Percentiles rank a stretch among this genome's conserved stretches.
phyloP scores from a whole-genome alignment of 768 basidiomycete species.

The Leccinum pellstonianum region DNA sequence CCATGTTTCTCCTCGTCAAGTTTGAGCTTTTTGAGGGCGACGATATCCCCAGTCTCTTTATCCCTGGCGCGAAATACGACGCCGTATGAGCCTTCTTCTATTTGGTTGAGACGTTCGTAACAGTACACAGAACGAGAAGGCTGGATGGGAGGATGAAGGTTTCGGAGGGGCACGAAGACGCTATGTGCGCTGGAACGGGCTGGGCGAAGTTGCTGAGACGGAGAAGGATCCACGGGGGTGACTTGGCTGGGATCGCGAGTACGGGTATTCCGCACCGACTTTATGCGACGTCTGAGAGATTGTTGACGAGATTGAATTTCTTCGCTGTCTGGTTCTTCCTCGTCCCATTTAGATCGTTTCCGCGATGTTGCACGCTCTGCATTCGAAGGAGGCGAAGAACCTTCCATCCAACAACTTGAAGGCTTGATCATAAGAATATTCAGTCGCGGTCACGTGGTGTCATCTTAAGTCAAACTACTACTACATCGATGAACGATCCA shows the following conservation, averaged over 20 bases:
- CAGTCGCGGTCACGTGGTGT: neutral
- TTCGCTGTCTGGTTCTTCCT: slow-evolving; percentile 45
- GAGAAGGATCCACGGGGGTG: slow-evolving; percentile 14
- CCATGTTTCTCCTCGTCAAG: slow-evolving; percentile 98
- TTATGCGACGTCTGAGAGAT: slow-evolving; percentile 56
- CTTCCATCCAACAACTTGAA: slow-evolving; percentile 2
- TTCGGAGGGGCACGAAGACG: slow-evolving; percentile 71
- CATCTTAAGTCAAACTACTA: neutral
- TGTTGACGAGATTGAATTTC: slow-evolving; percentile 35
- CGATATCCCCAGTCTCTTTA: slow-evolving; percentile 92
- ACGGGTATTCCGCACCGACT: slow-evolving; percentile 32
- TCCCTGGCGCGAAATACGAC: slow-evolving; percentile 96
- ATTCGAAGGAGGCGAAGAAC: slow-evolving; percentile 23
- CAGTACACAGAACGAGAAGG: slow-evolving; percentile 92
- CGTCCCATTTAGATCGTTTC: slow-evolving; percentile 78
- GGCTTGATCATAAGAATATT: neutral
- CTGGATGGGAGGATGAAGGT: slow-evolving; percentile 71
- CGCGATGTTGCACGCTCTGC: slow-evolving; percentile 42
- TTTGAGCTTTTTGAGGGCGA: slow-evolving; percentile 96
- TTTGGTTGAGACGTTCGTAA: slow-evolving; percentile 94
- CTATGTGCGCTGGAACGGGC: slow-evolving; percentile 45
- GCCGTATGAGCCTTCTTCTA: slow-evolving; percentile 98
- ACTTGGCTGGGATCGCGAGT: slow-evolving; percentile 18
- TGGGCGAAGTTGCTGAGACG: slow-evolving; percentile 16
- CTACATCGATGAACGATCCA: slow-evolving; percentile 23